A percentile compares a stretch with the other conserved stretches of the same genome.
Evolutionary conservation across 2,329 filamentous ascomycete genomes (phyloP).

Genomic region (Colletotrichum agaves): DNA sequence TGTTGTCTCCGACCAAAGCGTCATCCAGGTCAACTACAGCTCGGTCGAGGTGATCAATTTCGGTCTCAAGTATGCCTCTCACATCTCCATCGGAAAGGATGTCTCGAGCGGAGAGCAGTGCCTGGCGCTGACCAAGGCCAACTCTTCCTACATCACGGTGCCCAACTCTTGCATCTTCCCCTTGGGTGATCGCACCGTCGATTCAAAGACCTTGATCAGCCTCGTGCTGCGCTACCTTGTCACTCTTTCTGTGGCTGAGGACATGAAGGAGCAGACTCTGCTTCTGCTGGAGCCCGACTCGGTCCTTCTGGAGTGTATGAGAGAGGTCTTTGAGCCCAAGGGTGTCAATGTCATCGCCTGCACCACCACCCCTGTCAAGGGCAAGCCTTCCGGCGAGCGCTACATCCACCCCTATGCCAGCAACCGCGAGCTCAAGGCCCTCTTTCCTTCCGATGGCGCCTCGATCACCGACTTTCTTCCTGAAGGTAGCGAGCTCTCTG

Average conservation of each 20-base stretch:
- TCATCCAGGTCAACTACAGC: constrained; percentile 51
- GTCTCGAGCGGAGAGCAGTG: constrained; percentile 40
- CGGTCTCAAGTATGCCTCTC: constrained; percentile 35
- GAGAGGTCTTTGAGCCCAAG: constrained; percentile 37
- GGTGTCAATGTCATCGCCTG: constrained; percentile 39
- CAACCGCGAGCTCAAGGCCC: constrained; percentile 42
- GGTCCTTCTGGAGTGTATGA: constrained; percentile 43
- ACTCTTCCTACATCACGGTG: constrained; percentile 48
- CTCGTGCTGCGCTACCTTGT: constrained; percentile 41
- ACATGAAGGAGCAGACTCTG: constrained; percentile 34
- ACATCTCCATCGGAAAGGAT: constrained; percentile 49
- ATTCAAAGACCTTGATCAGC: constrained; percentile 41
- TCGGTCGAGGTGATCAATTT: constrained; percentile 45
- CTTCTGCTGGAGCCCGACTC: constrained; percentile 50
- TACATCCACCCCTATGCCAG: constrained; percentile 45
- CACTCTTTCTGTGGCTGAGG: constrained; percentile 36
- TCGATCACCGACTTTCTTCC: constrained; percentile 49
- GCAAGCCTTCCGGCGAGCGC: background rate
- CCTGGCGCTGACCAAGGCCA: constrained; percentile 45
- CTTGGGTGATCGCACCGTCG: constrained; percentile 28
- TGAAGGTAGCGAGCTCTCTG: constrained; percentile 41
- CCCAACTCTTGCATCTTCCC: constrained; percentile 36
- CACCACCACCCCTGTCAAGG: constrained; percentile 37
- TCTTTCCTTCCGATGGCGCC: constrained; percentile 41
- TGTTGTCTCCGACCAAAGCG: constrained; percentile 12